A percentile compares a stretch with the other conserved stretches of the same genome.
phyloP scores from a whole-genome alignment of 139 green algal species.

The Picochlorum costavermella region DNA sequence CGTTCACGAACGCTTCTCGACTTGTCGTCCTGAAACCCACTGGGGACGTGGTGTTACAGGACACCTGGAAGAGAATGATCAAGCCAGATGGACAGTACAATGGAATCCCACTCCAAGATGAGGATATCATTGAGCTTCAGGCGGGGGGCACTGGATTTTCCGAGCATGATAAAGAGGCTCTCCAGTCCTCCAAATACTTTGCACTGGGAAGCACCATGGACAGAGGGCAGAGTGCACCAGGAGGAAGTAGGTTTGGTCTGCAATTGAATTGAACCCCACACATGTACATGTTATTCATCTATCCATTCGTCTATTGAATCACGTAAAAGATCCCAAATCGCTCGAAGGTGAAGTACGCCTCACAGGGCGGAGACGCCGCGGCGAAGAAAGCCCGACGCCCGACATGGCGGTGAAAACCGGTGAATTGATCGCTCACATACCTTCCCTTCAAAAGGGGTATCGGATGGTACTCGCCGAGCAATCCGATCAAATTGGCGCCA shows the following conservation, averaged over 20 bases:
- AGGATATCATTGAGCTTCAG: slow-evolving; percentile 70
- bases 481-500: too few species aligned
- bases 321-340: too few species aligned
- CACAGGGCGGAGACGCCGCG: too few species aligned
- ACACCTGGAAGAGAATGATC: slow-evolving; percentile 71
- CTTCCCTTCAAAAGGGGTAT: too few species aligned
- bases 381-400: too few species aligned
- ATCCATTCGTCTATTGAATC: too few species aligned
- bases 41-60: slow-evolving; percentile 65
- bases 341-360: too few species aligned
- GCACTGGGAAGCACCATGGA: slow-evolving; percentile 58
- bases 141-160: slow-evolving; percentile 68
- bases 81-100: slow-evolving; percentile 67
- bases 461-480: too few species aligned
- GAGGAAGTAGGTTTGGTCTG: slow-evolving; percentile 52
- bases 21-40: slow-evolving; percentile 75
- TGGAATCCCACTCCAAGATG: slow-evolving; percentile 34
- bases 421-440: too few species aligned
- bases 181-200: slow-evolving; percentile 46
- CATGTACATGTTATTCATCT: background rate
- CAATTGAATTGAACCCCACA: slow-evolving; percentile 22
- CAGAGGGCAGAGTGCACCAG: slow-evolving; percentile 57
- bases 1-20: slow-evolving; percentile 69
- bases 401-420: too few species aligned
- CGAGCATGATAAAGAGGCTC: slow-evolving; percentile 53